Evolutionary conservation across 768 basidiomycete genomes (phyloP), one percentile per base, ranked within the genome.

Genomic region (Russula compacta): DNA sequence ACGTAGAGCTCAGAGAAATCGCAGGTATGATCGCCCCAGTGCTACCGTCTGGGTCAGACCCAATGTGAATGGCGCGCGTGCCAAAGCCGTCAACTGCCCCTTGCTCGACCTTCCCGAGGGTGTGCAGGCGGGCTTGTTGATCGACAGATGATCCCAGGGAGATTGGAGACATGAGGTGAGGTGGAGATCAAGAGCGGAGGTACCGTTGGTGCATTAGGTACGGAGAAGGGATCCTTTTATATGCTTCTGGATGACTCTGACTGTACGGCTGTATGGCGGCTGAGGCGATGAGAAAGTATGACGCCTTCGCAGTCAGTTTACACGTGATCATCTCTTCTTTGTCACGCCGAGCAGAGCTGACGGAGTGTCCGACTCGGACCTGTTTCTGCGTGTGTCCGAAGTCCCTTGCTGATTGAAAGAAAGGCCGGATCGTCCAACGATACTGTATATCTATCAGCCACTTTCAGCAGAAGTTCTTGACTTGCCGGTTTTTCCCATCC

Each of bases 1-100:
- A 98, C 0, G 95, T 98, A n/a, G 95, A 95, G 67, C 87, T 87
- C 43, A 97, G 80, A 5, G 87, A 88, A 63, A 98, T 87, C n/a
- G 88, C 66, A 0, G 92, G 90, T 39, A 95, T 92, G 49, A 98
- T 92, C 0, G 92, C 93, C 43, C 87, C 88, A 0, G 92, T 92
- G 63, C 78, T 76, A 1, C 75, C 62, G 66, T 82, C 81, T 0
- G 92, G 80, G 53, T 90, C 87, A 10, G 89, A 91, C 9, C 93
- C 95, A 14, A 89, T 85, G 68, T 98, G 95, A 63, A 98, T 84
- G 0, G 91, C 87, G 14, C 86, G 82, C 0, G 92, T 93, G 11
- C 85, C 83, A 64, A 92, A 92, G 60, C 86, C 86, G 54, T 82
- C 78, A 1, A 64, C 36, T n/a, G 14, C 38, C 6, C 50, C 43